phyloP scores from a whole-genome alignment of 768 basidiomycete species.

The Leucocoprinus leucothites region DNA sequence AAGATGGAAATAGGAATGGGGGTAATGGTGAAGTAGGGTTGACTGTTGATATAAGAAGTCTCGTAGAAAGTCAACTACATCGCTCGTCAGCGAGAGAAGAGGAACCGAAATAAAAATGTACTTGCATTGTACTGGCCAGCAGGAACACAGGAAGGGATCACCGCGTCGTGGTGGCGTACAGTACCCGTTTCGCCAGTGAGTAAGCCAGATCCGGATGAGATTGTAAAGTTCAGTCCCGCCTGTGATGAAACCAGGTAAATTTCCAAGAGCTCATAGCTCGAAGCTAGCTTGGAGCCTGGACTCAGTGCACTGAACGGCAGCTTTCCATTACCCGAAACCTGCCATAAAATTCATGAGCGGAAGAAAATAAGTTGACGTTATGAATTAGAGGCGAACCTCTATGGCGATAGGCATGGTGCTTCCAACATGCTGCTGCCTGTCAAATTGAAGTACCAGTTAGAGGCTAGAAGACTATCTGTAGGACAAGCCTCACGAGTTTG shows the following conservation, averaged over 20 bases:
- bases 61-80: slow-evolving; percentile 46
- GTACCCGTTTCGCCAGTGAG: slow-evolving; percentile 37
- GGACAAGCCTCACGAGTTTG: slow-evolving; percentile 24
- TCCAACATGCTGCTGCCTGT: slow-evolving; percentile 26
- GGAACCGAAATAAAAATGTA: background rate
- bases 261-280: slow-evolving; percentile 35
- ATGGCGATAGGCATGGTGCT: slow-evolving; percentile 24
- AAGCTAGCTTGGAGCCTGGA: slow-evolving; percentile 31
- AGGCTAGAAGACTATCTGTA: background rate
- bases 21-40: slow-evolving; percentile 36
- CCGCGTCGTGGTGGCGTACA: slow-evolving; percentile 34
- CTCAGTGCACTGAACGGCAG: slow-evolving; percentile 30
- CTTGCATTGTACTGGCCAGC: slow-evolving; percentile 43
- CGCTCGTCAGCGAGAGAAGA: background rate
- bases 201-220: slow-evolving; percentile 32
- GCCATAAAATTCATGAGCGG: slow-evolving; percentile 4
- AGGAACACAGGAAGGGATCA: slow-evolving; percentile 38
- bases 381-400: slow-evolving; percentile 19
- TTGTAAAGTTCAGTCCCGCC: slow-evolving; percentile 35
- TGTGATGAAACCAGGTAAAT: slow-evolving; percentile 41
- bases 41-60: slow-evolving; percentile 28
- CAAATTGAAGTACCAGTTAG: background rate
- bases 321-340: slow-evolving; percentile 44
- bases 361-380: background rate
- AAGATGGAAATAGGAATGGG: slow-evolving; percentile 33